Evolutionary conservation across 345 rosid genomes (phyloP), one percentile per base, ranked within the genome.

Genomic region (Aquilaria yunnanensis): DNA sequence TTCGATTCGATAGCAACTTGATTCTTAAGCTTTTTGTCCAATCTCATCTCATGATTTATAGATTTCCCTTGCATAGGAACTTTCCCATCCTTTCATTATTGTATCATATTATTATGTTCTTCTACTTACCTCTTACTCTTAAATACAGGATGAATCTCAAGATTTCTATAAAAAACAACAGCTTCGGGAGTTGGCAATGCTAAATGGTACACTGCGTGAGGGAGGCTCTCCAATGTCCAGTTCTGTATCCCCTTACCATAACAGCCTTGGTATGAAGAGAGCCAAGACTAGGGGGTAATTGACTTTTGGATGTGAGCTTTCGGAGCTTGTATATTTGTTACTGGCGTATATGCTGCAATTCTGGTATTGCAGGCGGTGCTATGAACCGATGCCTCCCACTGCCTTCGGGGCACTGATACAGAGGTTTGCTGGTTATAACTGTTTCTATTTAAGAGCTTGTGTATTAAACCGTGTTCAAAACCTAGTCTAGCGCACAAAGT

Each of bases 151-250:
- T 57, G 99, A 95, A 76, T 76, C 99, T 14, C 97, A 95, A 47
- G 99, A 95, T 69, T 72, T 87, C 54, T 95, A 95, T 67, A 95
- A 95, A 87, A 95, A 91, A 71, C 97, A 95, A 47, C 99, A 95
- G 77, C 81, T 95, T 12, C 75, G 99, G 48, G 99, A 95, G 87
- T 81, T 95, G 34, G 98, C 98, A 23, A 57, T 95, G 82, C 93
- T 95, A 56, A 94, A 95, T 59, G 97, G 98, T 47, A 91, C 84
- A 5, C 87, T 89, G 43, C 88, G 98, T 2, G 94, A 87, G 52
- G 99, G 87, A 70, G 96, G 98, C 56, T 89, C 97, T 66, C 92
- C 94, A 14, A 86, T 91, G 96, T 82, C 98, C 0, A 94, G 99
- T 54, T 87, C 98, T 1, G 84, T 87, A 31, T 91, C 98, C 64